These are phyloP conservation scores for Boletellus deceptivus DNA, from an alignment of 1,284 basidiomycete species.

Conservation along the genomic window DNA sequence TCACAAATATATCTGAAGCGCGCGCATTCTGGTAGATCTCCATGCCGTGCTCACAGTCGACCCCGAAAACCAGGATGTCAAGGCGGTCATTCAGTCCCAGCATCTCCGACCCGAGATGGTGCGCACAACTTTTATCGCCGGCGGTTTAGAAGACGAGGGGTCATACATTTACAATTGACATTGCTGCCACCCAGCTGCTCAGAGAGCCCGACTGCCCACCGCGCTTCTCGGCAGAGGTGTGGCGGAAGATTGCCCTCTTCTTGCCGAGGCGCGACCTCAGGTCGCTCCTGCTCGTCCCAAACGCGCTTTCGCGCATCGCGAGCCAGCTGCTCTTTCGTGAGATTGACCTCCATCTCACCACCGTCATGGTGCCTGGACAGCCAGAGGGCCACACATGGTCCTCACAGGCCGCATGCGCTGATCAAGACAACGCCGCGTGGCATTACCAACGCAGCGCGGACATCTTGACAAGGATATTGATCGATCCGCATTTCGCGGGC, in stretches of 20 bases:
- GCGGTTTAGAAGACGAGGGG: not conserved
- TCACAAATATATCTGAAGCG: too few species aligned
- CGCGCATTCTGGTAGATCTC: constrained; percentile 44
- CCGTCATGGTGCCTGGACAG: constrained; percentile 29
- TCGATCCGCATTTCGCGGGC: constrained; percentile 56
- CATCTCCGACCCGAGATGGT: constrained; percentile 36
- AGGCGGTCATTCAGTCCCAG: constrained; percentile 49
- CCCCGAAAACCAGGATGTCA: constrained; percentile 67
- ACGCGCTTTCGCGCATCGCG: constrained; percentile 64
- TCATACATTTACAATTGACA: too few species aligned
- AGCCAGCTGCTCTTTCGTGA: constrained; percentile 64
- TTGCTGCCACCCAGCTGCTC: constrained; percentile 21
- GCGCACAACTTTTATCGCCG: too few species aligned
- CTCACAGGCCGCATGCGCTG: constrained; percentile 6
- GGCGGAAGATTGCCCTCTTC: constrained; percentile 64
- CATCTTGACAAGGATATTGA: constrained; percentile 64
- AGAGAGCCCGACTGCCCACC: constrained; percentile 37
- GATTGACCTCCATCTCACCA: constrained; percentile 51
- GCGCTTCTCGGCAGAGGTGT: constrained; percentile 64
- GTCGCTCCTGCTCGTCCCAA: constrained; percentile 60
- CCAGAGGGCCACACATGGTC: constrained; percentile 22
- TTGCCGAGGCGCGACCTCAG: constrained; percentile 66
- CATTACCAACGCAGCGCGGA: constrained; percentile 68
- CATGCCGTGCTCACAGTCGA: constrained; percentile 61
- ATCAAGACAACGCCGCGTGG: constrained; percentile 41